Evolutionary conservation across 1,284 basidiomycete genomes (phyloP).

Genomic region (Fomitopsis pinicola): DNA sequence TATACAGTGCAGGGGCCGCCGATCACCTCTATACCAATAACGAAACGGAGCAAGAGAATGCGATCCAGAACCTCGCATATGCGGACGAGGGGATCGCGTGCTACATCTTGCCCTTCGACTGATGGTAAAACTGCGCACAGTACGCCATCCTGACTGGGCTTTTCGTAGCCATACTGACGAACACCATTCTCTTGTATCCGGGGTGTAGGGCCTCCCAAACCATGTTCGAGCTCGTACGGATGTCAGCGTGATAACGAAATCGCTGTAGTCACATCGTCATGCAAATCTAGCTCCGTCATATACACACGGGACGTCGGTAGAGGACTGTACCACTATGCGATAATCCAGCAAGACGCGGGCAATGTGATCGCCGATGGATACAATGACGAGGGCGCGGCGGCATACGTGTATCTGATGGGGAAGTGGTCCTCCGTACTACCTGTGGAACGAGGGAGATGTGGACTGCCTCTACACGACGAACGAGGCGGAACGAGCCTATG

Average conservation of each 20-base stretch:
- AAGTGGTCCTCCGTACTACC: background rate
- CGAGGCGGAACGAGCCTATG: background rate
- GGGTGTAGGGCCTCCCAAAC: no score
- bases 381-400: background rate
- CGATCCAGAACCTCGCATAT: background rate
- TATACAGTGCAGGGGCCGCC: background rate
- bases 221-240: no score
- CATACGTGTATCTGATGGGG: background rate
- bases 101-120: background rate
- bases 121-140: background rate
- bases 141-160: no score
- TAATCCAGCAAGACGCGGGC: background rate
- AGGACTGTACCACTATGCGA: background rate
- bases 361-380: background rate
- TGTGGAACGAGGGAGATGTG: background rate
- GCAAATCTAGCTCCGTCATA: no score
- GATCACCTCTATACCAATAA: conserved; percentile 5
- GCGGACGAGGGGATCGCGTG: background rate
- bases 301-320: no score
- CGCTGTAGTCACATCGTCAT: no score
- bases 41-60: background rate
- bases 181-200: no score
- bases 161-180: no score
- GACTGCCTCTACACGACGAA: background rate
- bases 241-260: no score